Base-by-base conservation (phyloP, 179 eudicot species). In the Drosera spatulata region DNA sequence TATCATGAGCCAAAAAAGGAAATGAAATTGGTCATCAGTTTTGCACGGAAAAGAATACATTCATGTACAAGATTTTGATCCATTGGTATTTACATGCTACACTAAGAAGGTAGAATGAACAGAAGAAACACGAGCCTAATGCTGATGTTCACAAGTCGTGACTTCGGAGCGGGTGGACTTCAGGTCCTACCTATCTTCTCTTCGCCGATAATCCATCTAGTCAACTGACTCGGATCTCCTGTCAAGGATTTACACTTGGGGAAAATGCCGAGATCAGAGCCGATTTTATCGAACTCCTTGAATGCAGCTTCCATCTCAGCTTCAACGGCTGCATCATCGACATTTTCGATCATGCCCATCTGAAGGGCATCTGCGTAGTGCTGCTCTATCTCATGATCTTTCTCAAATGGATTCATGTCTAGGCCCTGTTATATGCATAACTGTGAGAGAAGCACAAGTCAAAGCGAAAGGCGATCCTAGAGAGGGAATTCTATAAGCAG, bases 131-230 rank as follows among this genome's bases (percentile, higher is more conserved):
- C 13, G 53, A 50, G 12, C 53, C 5, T 4, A 50, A 50, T 50
- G n/a, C 13, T 1, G 52, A 4, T 10, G 33, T 22, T 22, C 33
- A 7, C 5, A 50, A 50, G 13, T 50, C 4, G 11, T 11, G 10
- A 50, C n/a, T 7, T 8, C 53, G 11, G 12, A 7, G 53, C 10
- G n/a, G 12, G n/a, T 11, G 39, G 11, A 33, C 15, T 50, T 72
- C 66, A 72, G 55, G 63, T 46, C 44, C 45, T 61, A 50, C 62
- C 68, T 62, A 88, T 48, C 60, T 71, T 78, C 6, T 79, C 87
- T 78, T 89, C 97, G 56, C 95, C 99, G 44, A 89, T 73, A 50
- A 89, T 82, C 94, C 86, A 89, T 63, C 85, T 74, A 2, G 97
- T 86, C 65, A 89, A 71, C 55, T 77, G 86, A 74, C 86, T 73